Evolutionary conservation across 331 rosid genomes (phyloP).

Genomic region (Stylosanthes scabra): DNA sequence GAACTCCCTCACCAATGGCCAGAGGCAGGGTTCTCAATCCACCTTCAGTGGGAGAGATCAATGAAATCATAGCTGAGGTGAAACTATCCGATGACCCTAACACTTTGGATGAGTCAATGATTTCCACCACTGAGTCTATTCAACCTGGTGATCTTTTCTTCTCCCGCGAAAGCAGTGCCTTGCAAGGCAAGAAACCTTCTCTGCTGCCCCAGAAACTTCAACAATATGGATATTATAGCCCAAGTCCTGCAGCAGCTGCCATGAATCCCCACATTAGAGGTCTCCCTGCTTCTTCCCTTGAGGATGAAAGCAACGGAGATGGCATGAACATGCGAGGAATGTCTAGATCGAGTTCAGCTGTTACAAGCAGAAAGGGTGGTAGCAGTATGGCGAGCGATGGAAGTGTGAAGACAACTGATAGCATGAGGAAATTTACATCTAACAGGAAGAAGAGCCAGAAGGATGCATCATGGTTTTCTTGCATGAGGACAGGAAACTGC

Average conservation of each 20-base stretch:
- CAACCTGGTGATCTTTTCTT: constrained; percentile 84
- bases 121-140: constrained; percentile 66
- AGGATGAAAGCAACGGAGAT: constrained; percentile 39
- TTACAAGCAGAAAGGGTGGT: too few species aligned
- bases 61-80: constrained; percentile 65
- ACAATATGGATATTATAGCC: constrained; percentile 36
- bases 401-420: constrained; percentile 61
- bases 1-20: constrained; percentile 38
- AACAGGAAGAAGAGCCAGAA: constrained; percentile 58
- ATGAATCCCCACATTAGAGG: constrained; percentile 39
- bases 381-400: constrained; percentile 57
- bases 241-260: constrained; percentile 38
- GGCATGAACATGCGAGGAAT: constrained; percentile 40
- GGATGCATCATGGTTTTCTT: constrained; percentile 68
- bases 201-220: constrained; percentile 35
- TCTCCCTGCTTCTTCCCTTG: constrained; percentile 32
- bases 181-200: constrained; percentile 41
- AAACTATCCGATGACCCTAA: constrained; percentile 43
- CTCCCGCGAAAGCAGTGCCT: constrained; percentile 61
- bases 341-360: too few species aligned
- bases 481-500: constrained; percentile 76
- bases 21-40: constrained; percentile 35
- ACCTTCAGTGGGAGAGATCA: constrained; percentile 63
- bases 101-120: constrained; percentile 28
- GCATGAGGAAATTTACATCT: constrained; percentile 62